Base-by-base conservation (phyloP, 306 rosid genomes). In the Vicia sativa region DNA sequence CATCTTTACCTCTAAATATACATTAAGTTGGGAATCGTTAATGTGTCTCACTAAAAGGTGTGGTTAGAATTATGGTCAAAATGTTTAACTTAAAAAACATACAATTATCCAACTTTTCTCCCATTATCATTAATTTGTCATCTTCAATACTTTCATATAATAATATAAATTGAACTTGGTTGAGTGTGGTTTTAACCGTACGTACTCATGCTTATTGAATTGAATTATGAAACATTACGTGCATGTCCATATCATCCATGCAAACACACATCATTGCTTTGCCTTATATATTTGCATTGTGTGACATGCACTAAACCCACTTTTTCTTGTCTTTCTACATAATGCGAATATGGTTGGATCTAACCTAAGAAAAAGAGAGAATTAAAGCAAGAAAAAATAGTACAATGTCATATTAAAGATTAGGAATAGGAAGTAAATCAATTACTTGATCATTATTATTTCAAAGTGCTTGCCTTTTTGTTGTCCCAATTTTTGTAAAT, bases 261-360 rank as follows among this genome's bases (percentile, higher is more conserved):
- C 66, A 62, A 62, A 43, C 28, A 34, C 23, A 23, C 23, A 23
- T 14, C 23, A 23, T 14, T 2, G 39, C 9, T 62, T 53, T 61
- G 41, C 41, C 39, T 75, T 48, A 25, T 25, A 25, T 25, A 25
- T 61, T 62, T 77, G 42, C 62, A 0, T 46, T 46, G 69, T 65
- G 64, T 65, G 64, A 9, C 65, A 65, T 71, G 81, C 81, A 72
- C 81, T 72, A 66, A 66, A 7, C 3, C 46, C 71, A 59, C 49
- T 57, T 67, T 72, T 42, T 67, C 61, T 50, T 67, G 45, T 75
- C 49, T 69, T 70, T 70, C 50, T 43, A 53, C 12, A 5, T 10
- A 78, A 78, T 67, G 74, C 31, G 55, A 56, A 11, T 11, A 19
- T 65, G 45, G 56, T 71, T 65, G 77, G 68, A 65, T 76, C 54